Percentiles rank a stretch among this genome's conserved stretches.
Evolutionary conservation across 441 rosid species (phyloP).

Genomic region (Bocquillonia castaneifolia): DNA sequence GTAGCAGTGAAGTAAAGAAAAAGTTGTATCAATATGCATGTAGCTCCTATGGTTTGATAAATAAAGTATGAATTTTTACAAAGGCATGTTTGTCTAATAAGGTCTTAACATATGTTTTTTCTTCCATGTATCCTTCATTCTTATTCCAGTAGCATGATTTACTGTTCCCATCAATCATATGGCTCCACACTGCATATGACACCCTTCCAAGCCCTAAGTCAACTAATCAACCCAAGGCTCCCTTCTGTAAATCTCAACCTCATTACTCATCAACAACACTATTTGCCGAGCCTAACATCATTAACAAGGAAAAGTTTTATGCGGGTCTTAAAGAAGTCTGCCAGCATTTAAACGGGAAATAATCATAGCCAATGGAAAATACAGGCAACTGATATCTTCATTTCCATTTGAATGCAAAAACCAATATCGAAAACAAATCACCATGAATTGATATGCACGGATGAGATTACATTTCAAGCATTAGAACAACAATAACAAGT

Average conservation of each 20-base stretch:
- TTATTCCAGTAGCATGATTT: neutral
- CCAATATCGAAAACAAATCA: neutral
- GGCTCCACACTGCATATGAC: neutral
- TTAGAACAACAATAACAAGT: conserved; percentile 5
- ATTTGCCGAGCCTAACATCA: neutral
- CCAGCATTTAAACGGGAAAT: neutral
- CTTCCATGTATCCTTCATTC: too few species aligned
- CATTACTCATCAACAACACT: neutral
- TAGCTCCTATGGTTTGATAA: neutral
- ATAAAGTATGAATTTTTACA: neutral
- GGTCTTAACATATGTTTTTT: too few species aligned
- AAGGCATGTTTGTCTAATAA: neutral
- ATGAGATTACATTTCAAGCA: too few species aligned
- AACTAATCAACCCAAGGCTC: neutral
- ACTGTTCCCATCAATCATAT: neutral
- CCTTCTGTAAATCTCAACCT: neutral
- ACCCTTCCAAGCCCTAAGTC: neutral
- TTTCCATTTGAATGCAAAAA: conserved; percentile 1
- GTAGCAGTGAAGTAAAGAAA: neutral
- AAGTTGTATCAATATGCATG: neutral
- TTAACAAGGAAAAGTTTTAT: neutral
- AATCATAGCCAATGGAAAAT: neutral
- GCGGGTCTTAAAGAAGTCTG: neutral
- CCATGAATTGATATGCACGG: too few species aligned
- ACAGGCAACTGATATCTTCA: neutral